Conservation (phyloP, 345 rosid species). For the Diplotaxis tenuifolia region DNA sequence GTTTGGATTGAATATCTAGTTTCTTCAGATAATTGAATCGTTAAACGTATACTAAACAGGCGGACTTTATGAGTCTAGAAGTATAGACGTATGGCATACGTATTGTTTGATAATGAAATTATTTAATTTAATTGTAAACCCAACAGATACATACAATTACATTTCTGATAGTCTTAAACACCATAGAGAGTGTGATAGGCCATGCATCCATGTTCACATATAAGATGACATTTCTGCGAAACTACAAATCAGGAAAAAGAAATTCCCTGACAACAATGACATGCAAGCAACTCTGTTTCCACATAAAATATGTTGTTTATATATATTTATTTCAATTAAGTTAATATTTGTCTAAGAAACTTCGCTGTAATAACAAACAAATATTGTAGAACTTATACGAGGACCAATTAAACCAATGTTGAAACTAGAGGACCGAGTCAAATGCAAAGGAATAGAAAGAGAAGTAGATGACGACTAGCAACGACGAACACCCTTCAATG, state of each 20-base stretch:
- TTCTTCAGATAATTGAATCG: neutral
- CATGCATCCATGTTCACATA: constrained; percentile 26
- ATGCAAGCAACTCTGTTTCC: constrained; percentile 32
- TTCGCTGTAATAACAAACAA: neutral
- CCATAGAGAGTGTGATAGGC: constrained; percentile 23
- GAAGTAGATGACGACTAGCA: constrained; percentile 1
- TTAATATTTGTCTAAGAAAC: constrained; percentile 6
- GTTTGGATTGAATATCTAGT: neutral
- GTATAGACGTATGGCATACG: neutral
- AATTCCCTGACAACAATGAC: constrained; percentile 19
- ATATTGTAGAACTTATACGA: neutral
- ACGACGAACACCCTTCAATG: neutral
- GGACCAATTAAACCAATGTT: constrained; percentile 8
- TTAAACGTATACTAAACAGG: neutral
- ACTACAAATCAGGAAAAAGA: neutral
- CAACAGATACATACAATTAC: neutral
- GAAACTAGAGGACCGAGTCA: constrained; percentile 25
- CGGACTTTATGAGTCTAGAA: neutral
- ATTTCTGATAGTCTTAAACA: neutral
- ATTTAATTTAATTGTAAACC: neutral
- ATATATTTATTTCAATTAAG: neutral
- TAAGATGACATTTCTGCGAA: constrained; percentile 22
- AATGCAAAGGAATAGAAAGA: neutral
- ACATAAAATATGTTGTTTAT: constrained; percentile 29
- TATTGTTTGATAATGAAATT: neutral